Evolutionary conservation across 176 grass and related monocot species (phyloP), one percentile per base, ranked within the genome.

Genomic region (Musa troglodytarum): DNA sequence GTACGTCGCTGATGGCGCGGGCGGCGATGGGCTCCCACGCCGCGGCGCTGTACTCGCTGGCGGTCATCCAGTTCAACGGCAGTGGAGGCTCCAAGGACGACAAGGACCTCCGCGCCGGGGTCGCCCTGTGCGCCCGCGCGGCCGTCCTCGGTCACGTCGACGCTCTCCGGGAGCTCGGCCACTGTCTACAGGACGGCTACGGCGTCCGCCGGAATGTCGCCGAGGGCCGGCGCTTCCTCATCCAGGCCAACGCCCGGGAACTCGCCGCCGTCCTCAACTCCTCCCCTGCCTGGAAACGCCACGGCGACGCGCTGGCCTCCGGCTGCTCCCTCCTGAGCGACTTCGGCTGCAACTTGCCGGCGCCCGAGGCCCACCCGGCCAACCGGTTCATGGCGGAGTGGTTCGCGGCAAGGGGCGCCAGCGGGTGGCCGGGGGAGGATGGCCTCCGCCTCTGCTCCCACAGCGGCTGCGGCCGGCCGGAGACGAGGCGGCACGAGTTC

Each of bases 131-230:
- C 67, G 83, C 78, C 49, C 83, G 77, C 52, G 83, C 91, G 25
- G 91, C 91, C 0, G 68, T 70, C 29, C 65, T 94, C 1, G 91
- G 91, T 49, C 81, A 90, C 83, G 66, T 56, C 26, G 87, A 86
- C 15, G 91, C 91, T 0, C 74, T 90, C 9, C 85, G 91, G 1
- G 91, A 90, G 83, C 82, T 94, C 53, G 91, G 87, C 9, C 88
- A 93, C 82, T 93, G 87, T 77, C 82, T 90, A 14, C 83, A 83
- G 63, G 91, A 94, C 25, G 87, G 91, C 75, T 87, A 90, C 55
- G 87, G 91, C 74, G 81, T 76, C 2, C 85, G 83, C 15, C 83
- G 75, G 50, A 75, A 81, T 78, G 62, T 85, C 23, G 65, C 81
- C 0, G 75, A 76, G 0, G 91, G 85, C 0, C 75, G 86, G 5